Evolutionary conservation across 2,329 filamentous ascomycete species (phyloP).

Genomic region (Curvularia eragrostidis): DNA sequence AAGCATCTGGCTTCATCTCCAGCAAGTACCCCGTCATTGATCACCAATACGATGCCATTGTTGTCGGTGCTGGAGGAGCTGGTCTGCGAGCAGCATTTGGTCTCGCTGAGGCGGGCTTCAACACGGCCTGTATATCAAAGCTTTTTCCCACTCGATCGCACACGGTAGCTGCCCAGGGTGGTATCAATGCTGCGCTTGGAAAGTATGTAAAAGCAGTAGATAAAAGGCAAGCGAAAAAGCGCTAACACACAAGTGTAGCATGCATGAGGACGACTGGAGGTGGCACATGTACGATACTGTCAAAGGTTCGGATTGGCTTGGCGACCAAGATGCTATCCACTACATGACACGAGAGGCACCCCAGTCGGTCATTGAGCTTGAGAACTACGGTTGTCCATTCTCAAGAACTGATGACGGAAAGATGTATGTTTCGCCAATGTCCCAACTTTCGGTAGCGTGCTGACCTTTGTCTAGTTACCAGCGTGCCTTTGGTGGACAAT

Average conservation of each 20-base stretch:
- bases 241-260: constrained; percentile 56
- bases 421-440: constrained; percentile 64
- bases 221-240: not conserved
- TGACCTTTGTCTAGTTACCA: constrained; percentile 71
- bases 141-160: constrained; percentile 86
- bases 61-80: constrained; percentile 83
- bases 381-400: constrained; percentile 98
- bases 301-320: constrained; percentile 96
- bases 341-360: constrained; percentile 98
- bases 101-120: constrained; percentile 86
- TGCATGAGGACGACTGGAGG: constrained; percentile 98
- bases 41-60: constrained; percentile 98
- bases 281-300: constrained; percentile 99
- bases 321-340: constrained; percentile 96
- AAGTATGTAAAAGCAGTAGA: constrained; percentile 58
- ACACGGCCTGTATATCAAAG: constrained; percentile 86
- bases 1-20: constrained; percentile 85
- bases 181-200: constrained; percentile 86
- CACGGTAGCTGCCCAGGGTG: constrained; percentile 77
- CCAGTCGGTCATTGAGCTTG: constrained; percentile 88
- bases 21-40: constrained; percentile 97
- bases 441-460: not conserved
- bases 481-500: constrained; percentile 97
- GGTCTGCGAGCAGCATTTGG: constrained; percentile 85
- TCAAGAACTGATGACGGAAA: constrained; percentile 94